Evolutionary conservation across 1,284 basidiomycete species (phyloP).

Genomic region (Cryptococcus sp.): DNA sequence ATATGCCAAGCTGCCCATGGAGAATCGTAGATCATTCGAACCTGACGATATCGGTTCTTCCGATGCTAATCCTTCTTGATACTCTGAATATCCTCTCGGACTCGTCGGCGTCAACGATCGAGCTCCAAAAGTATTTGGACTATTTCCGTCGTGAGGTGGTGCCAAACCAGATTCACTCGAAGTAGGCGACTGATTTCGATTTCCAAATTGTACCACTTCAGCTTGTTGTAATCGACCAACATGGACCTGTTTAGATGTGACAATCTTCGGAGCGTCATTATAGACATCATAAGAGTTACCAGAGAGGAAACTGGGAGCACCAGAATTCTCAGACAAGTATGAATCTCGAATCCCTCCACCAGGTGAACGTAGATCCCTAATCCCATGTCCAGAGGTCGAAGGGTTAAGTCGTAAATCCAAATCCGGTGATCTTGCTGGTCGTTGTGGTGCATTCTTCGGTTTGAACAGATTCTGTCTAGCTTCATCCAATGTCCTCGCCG

Average conservation of each 20-base stretch:
- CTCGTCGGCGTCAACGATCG: constrained; percentile 16
- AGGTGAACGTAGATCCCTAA: neutral
- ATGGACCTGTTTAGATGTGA: constrained; percentile 45
- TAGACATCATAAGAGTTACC: constrained; percentile 40
- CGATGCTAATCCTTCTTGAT: constrained; percentile 13
- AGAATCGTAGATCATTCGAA: constrained; percentile 41
- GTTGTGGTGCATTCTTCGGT: constrained; percentile 25
- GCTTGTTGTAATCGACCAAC: constrained; percentile 44
- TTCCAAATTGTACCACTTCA: constrained; percentile 43
- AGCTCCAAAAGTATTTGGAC: neutral
- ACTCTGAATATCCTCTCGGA: constrained; percentile 14
- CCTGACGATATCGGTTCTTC: constrained; percentile 12
- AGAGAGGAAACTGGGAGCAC: constrained; percentile 44
- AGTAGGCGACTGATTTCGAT: neutral
- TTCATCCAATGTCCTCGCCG: constrained; percentile 37
- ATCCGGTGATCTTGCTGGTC: constrained; percentile 45
- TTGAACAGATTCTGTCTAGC: constrained; percentile 40
- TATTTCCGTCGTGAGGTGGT: neutral
- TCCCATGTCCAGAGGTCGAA: constrained; percentile 1
- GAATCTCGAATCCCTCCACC: constrained; percentile 24
- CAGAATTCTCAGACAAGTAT: constrained; percentile 31
- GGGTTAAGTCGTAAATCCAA: constrained; percentile 42
- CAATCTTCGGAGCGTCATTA: constrained; percentile 46
- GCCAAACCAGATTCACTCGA: neutral
- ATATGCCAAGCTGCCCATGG: constrained; percentile 44